Conservation (phyloP, 176 grass and related monocot genomes). For the Dactylis glomerata region DNA sequence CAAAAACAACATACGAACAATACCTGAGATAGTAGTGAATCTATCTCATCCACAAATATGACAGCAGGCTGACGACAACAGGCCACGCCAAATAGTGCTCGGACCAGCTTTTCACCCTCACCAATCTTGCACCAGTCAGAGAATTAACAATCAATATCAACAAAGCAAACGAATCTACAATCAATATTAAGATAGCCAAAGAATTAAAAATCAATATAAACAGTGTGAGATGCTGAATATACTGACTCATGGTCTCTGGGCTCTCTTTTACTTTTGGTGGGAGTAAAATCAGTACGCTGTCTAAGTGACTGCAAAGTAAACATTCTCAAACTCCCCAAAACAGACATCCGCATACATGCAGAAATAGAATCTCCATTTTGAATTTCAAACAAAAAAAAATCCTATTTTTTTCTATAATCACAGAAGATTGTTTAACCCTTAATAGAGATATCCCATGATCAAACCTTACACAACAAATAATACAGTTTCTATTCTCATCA, state of each 20-base stretch:
- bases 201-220: background rate
- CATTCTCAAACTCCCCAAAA: background rate
- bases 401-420: background rate
- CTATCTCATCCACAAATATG: conserved; percentile 98
- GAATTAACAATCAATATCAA: background rate
- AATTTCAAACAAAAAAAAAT: background rate
- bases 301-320: background rate
- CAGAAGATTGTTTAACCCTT: background rate
- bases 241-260: background rate
- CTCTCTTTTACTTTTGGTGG: background rate
- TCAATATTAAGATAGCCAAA: background rate
- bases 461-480: background rate
- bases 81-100: conserved; percentile 95
- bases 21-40: conserved; percentile 93
- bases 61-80: conserved; percentile 93
- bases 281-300: background rate
- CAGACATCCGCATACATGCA: background rate
- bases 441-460: background rate
- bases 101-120: conserved; percentile 93
- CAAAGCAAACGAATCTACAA: conserved; percentile 15
- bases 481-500: conserved; percentile 1
- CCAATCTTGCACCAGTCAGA: conserved; percentile 76
- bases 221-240: background rate
- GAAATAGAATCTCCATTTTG: background rate
- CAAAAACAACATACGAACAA: conserved; percentile 14